Evolutionary conservation across 2,329 filamentous ascomycete genomes (phyloP).

Genomic region (Didymella pinodella): DNA sequence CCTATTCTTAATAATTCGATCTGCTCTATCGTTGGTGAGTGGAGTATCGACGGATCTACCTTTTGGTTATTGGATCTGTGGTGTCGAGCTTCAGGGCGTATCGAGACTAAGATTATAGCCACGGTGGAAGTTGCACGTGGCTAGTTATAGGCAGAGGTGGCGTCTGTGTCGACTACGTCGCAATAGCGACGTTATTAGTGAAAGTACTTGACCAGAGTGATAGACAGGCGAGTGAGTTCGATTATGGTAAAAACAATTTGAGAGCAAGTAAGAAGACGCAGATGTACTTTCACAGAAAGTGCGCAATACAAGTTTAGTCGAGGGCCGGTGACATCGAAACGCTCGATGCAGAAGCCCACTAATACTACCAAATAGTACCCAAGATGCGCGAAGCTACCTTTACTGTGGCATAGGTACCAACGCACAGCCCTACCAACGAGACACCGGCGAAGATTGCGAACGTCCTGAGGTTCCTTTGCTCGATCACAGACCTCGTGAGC

Average conservation of each 20-base stretch:
- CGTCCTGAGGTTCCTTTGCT: constrained; percentile 58
- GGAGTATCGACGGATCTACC: background rate
- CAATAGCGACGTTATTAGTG: background rate
- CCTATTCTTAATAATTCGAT: background rate
- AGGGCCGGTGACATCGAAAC: background rate
- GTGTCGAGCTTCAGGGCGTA: background rate
- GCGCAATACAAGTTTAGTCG: background rate
- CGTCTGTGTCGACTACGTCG: background rate
- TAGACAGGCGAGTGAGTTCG: background rate
- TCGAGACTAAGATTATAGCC: background rate
- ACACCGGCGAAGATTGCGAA: constrained; percentile 53
- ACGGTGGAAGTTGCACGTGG: constrained; percentile 1
- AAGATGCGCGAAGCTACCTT: constrained; percentile 37
- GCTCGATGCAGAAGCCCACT: background rate
- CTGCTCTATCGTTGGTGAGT: background rate
- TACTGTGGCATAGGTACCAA: constrained; percentile 36
- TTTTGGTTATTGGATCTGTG: background rate
- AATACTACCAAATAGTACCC: constrained; percentile 28
- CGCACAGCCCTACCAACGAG: constrained; percentile 41
- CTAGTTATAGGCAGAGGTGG: background rate
- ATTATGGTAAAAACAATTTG: background rate
- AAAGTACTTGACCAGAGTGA: background rate
- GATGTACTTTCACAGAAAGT: background rate
- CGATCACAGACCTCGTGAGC: constrained; percentile 50
- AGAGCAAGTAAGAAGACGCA: background rate